Conservation (phyloP, 768 basidiomycete genomes). For the Dentipellis sp. region DNA sequence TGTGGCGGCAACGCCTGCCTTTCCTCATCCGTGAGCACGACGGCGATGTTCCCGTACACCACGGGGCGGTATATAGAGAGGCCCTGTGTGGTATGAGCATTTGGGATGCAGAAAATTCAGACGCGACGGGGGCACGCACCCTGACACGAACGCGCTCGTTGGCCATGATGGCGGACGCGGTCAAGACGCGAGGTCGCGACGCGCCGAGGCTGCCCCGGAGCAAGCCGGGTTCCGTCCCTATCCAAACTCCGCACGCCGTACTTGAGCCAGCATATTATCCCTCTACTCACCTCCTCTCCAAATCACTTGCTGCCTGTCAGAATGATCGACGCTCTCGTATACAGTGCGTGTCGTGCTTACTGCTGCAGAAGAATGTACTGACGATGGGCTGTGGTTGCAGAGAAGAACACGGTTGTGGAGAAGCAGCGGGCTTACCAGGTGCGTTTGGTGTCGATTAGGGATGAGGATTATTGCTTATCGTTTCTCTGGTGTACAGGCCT, state of each 20-base stretch:
- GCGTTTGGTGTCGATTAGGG: conserved; percentile 3
- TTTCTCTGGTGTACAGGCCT: conserved; percentile 18
- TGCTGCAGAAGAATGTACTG: not conserved
- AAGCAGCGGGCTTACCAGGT: conserved; percentile 66
- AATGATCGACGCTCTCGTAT: conserved; percentile 56
- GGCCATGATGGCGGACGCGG: conserved; percentile 32
- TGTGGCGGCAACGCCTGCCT: conserved; percentile 41
- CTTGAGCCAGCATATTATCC: not conserved
- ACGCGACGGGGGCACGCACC: conserved; percentile 36
- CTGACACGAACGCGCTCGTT: conserved; percentile 73
- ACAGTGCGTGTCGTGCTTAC: conserved; percentile 36
- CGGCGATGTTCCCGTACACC: conserved; percentile 92
- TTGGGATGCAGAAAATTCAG: conserved; percentile 3
- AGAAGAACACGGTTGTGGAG: conserved; percentile 57
- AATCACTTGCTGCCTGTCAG: conserved; percentile 12
- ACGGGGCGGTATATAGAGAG: conserved; percentile 83
- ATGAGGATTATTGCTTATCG: not conserved
- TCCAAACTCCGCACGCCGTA: conserved; percentile 17
- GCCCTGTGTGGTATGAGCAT: conserved; percentile 40
- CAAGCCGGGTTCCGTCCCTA: conserved; percentile 8
- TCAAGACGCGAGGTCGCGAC: conserved; percentile 28
- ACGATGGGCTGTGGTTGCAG: conserved; percentile 22
- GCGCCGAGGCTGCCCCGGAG: conserved; percentile 25
- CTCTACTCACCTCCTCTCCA: no score
- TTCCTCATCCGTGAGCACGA: conserved; percentile 67